Evolutionary conservation across 139 green algal genomes (phyloP), one percentile per base, ranked within the genome.

Genomic region (Picochlorum sp.): DNA sequence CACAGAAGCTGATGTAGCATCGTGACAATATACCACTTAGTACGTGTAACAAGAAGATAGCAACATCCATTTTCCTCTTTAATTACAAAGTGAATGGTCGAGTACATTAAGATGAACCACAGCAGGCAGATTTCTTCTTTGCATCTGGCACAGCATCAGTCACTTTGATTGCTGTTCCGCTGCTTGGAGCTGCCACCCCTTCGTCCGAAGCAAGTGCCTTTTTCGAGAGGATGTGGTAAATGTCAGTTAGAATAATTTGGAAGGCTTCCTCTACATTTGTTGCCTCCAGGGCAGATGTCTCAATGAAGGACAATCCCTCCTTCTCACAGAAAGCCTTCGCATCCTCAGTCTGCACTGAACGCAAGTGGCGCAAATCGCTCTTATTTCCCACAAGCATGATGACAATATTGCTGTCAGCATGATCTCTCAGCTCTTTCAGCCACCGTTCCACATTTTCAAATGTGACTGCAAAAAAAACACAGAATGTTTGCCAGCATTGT

Each of bases 381-480:
- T 99, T 99, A 80, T 99, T 99, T 36, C 93, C 93, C 24, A 97
- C 89, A 20, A 98, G 79, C 88, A 96, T 97, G 65, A 98, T 95
- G 14, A 97, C 92, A 4, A 97, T 99, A 76, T 97, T 98, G 62
- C 70, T 68, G 72, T 99, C 93, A 13, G 93, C 93, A 72, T 99
- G 93, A 67, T 99, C 93, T 5, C 93, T 74, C 39, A 97, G 75
- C 75, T 98, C 93, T 74, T 97, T 97, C 20, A 99, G 69, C 93
- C 93, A 99, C 31, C 93, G 70, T 77, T 96, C 88, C 33, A 97
- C 92, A 58, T 98, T 96, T 68, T 97, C 90, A 81, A 96, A 98
- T 0, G 90, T 95, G 3, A 92, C 87, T n/a, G n/a, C n/a, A n/a
- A n/a, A n/a, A n/a, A 18, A 47, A 12, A 55, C 47, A 55, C 28